Evolutionary conservation across 1,284 basidiomycete species (phyloP).

Genomic region (Tilletiaria anomala): DNA sequence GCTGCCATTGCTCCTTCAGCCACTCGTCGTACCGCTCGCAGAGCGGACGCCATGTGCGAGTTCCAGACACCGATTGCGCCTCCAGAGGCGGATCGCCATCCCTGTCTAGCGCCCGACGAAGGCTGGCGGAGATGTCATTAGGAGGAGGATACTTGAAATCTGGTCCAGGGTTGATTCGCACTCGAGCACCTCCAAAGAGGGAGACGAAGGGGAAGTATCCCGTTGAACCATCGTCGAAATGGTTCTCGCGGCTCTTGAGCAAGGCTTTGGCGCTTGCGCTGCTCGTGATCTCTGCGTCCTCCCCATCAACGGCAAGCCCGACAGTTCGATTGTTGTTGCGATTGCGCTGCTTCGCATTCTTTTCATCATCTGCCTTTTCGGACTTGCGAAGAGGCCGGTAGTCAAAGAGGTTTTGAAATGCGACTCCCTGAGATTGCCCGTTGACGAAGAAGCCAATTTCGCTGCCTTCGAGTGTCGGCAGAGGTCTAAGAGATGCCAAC

Average conservation of each 20-base stretch:
- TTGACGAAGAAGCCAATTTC: constrained; percentile 83
- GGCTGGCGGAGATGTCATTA: constrained; percentile 14
- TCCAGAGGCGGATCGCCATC: not conserved
- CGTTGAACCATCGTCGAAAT: constrained; percentile 81
- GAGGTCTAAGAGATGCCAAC: constrained; percentile 45
- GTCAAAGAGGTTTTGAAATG: constrained; percentile 78
- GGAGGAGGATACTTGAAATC: constrained; percentile 58
- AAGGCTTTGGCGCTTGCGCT: constrained; percentile 5
- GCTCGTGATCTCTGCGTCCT: constrained; percentile 15
- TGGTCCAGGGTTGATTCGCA: constrained; percentile 66
- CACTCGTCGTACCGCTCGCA: constrained; percentile 17
- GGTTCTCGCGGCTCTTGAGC: constrained; percentile 48
- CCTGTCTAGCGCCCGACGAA: constrained; percentile 2
- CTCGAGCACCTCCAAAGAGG: constrained; percentile 75
- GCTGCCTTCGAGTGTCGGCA: constrained; percentile 59
- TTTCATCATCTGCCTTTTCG: constrained; percentile 42
- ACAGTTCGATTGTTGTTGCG: constrained; percentile 43
- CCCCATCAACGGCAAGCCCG: not conserved
- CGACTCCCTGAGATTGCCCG: constrained; percentile 67
- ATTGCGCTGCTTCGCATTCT: constrained; percentile 44
- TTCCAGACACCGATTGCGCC: not conserved
- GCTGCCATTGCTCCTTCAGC: constrained; percentile 14
- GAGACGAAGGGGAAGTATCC: constrained; percentile 94
- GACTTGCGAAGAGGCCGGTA: constrained; percentile 55
- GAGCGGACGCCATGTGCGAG: constrained; percentile 13